Evolutionary conservation across 768 basidiomycete species (phyloP).

Genomic region (Gautieria morchelliformis): DNA sequence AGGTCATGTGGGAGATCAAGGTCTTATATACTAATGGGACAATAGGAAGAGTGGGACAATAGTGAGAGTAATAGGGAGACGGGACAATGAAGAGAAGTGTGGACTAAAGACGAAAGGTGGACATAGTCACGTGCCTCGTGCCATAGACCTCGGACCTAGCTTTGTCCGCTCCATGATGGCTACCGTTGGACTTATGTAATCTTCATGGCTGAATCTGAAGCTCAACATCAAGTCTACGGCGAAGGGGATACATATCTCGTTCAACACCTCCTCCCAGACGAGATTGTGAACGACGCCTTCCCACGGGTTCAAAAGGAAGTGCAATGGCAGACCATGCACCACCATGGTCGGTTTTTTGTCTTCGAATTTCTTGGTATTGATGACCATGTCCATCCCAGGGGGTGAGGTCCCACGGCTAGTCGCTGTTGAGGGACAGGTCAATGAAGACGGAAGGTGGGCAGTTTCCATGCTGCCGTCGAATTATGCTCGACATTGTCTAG

Average conservation of each 20-base stretch:
- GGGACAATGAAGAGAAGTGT: too few species aligned
- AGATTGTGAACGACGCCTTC: conserved; percentile 48
- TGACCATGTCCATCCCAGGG: conserved; percentile 30
- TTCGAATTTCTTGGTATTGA: neutral
- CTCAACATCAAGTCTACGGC: conserved; percentile 22
- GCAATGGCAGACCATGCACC: conserved; percentile 63
- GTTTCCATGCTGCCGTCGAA: neutral
- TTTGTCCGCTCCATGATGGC: too few species aligned
- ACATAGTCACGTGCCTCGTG: too few species aligned
- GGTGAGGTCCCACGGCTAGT: conserved; percentile 64
- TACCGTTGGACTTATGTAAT: too few species aligned
- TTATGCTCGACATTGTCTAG: conserved; percentile 29
- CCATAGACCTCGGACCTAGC: too few species aligned
- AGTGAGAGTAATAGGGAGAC: too few species aligned
- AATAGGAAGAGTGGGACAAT: too few species aligned
- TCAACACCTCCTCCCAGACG: conserved; percentile 44
- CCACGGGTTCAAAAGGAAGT: conserved; percentile 54
- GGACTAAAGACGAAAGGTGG: too few species aligned
- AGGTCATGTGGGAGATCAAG: too few species aligned
- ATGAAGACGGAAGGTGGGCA: conserved; percentile 38
- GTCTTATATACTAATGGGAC: too few species aligned
- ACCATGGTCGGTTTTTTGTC: conserved; percentile 40
- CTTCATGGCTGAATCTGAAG: neutral
- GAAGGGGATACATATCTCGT: conserved; percentile 63
- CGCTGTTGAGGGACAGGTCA: conserved; percentile 51